A percentile compares a stretch with the other conserved stretches of the same genome.
Evolutionary conservation across 192 early-diverging fungal species (phyloP).

Genomic region (Coemansia javaensis): DNA sequence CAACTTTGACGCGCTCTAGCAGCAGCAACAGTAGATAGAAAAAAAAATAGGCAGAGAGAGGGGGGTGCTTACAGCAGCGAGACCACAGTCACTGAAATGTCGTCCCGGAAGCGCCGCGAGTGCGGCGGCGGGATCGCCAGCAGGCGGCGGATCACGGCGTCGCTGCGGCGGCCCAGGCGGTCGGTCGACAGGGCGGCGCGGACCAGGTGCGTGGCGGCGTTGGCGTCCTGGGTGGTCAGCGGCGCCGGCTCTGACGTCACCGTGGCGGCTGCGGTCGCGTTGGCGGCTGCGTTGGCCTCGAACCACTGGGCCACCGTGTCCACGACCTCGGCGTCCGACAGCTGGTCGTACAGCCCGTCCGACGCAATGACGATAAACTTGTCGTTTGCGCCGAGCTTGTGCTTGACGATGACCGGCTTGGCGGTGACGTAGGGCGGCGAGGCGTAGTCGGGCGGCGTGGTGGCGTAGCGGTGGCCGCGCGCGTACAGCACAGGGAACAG

Average conservation of each 20-base stretch:
- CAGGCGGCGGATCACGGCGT: conserved; percentile 56
- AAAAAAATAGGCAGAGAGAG: not conserved
- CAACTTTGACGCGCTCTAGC: conserved; percentile 93
- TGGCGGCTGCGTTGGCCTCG: conserved; percentile 15
- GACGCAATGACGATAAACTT: conserved; percentile 74
- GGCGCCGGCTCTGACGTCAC: not conserved
- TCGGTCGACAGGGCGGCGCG: conserved; percentile 55
- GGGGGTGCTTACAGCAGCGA: conserved; percentile 14
- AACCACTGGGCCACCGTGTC: conserved; percentile 41
- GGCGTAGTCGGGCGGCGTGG: conserved; percentile 48
- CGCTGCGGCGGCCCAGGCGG: conserved; percentile 55
- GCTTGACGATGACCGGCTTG: conserved; percentile 61
- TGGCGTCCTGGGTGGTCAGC: conserved; percentile 45
- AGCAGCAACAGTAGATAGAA: too few relatives aligned
- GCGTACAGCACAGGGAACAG: conserved; percentile 25
- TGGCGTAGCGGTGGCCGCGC: conserved; percentile 41
- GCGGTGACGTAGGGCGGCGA: conserved; percentile 77
- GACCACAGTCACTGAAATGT: conserved; percentile 72
- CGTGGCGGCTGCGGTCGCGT: too few relatives aligned
- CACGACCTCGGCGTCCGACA: conserved; percentile 60
- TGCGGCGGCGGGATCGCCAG: conserved; percentile 62
- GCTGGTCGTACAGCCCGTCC: conserved; percentile 77
- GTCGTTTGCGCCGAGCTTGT: conserved; percentile 57
- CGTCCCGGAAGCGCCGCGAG: conserved; percentile 70
- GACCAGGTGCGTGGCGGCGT: conserved; percentile 70